These are phyloP conservation scores for Trifolium repens DNA, from an alignment of 306 rosid species.

Conservation along the genomic window DNA sequence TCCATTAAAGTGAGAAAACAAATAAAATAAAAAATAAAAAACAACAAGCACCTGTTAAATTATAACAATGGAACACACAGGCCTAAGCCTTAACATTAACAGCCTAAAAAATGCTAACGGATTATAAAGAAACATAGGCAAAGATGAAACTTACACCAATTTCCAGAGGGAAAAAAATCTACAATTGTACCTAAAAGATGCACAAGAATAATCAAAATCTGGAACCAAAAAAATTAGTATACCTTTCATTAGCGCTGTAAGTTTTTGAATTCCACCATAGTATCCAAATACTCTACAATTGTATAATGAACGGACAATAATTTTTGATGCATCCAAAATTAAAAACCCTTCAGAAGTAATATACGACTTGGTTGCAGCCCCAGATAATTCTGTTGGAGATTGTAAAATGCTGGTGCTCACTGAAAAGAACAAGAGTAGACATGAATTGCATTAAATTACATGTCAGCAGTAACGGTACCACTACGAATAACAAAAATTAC, in stretches of 20 bases:
- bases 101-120: constrained; percentile 9
- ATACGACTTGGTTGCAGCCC: constrained; percentile 60
- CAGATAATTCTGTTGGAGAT: constrained; percentile 60
- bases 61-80: constrained; percentile 13
- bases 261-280: constrained; percentile 88
- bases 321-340: constrained; percentile 75
- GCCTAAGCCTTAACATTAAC: constrained; percentile 28
- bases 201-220: constrained; percentile 29
- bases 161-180: constrained; percentile 16
- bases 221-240: constrained; percentile 24
- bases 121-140: constrained; percentile 30
- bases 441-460: constrained; percentile 44
- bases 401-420: constrained; percentile 62
- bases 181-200: constrained; percentile 10
- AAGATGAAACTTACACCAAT: constrained; percentile 1
- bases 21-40: constrained; percentile 29
- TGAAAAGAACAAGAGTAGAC: constrained; percentile 52
- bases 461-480: constrained; percentile 16
- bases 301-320: constrained; percentile 76
- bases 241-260: constrained; percentile 97
- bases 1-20: constrained; percentile 30
- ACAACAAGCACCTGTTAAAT: constrained; percentile 22
- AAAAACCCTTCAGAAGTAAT: constrained; percentile 81
- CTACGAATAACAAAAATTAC: constrained; percentile 13
- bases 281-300: constrained; percentile 94